phyloP scores from a whole-genome alignment of 1,139 yeast genomes.

The Kodamaea arcana region DNA sequence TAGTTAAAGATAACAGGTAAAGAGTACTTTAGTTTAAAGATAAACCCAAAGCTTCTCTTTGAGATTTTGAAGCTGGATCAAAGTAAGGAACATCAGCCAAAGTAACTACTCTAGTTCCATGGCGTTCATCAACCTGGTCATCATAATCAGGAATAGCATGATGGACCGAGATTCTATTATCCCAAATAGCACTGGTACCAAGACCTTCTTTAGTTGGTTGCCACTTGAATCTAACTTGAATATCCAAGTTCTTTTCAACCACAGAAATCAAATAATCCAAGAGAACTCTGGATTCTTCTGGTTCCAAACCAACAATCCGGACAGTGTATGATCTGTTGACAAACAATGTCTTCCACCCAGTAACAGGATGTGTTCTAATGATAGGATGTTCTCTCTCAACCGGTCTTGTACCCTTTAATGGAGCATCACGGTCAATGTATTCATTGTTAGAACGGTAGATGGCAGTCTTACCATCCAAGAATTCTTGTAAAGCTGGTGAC shows the following conservation, averaged over 20 bases:
- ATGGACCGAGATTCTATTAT: slow-evolving; percentile 52
- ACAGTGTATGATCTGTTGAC: slow-evolving; percentile 20
- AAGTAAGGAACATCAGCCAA: slow-evolving; percentile 20
- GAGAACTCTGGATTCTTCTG: slow-evolving; percentile 16
- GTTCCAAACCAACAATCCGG: slow-evolving; percentile 20
- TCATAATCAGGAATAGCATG: slow-evolving; percentile 21
- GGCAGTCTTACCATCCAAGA: slow-evolving; percentile 22
- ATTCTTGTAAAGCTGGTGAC: slow-evolving; percentile 20
- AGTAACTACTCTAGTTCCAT: slow-evolving; percentile 21
- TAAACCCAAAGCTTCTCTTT: slow-evolving; percentile 21
- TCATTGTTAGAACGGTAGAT: slow-evolving; percentile 20
- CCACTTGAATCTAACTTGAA: slow-evolving; percentile 19
- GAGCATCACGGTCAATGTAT: slow-evolving; percentile 19
- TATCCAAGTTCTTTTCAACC: slow-evolving; percentile 21
- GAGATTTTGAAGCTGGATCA: slow-evolving; percentile 19
- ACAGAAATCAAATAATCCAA: slow-evolving; percentile 20
- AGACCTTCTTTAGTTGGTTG: slow-evolving; percentile 40
- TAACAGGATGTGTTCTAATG: slow-evolving; percentile 16
- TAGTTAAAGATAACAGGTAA: too few species aligned
- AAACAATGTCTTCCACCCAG: slow-evolving; percentile 17
- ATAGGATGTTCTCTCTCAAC: slow-evolving; percentile 18
- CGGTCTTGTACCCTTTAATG: slow-evolving; percentile 17
- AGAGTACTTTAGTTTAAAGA: slow-evolving; percentile 7
- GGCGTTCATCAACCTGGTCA: slow-evolving; percentile 15
- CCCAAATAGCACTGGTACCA: slow-evolving; percentile 58